Conservation (phyloP, 257 asterid genomes). For the Ilex aquifolium region DNA sequence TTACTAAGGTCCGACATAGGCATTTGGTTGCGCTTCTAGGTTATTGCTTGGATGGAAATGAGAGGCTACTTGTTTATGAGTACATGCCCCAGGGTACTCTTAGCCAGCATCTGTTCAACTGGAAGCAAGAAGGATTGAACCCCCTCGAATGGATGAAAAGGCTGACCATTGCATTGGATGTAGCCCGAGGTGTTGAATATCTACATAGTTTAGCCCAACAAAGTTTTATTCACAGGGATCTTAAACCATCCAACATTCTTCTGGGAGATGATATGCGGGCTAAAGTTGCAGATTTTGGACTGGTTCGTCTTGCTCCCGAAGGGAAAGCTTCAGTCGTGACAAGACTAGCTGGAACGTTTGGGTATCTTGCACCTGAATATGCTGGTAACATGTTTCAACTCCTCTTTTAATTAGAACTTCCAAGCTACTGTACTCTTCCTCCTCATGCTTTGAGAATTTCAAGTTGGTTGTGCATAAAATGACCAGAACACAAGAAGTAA, state of each 20-base stretch:
- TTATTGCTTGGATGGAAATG: constrained; percentile 69
- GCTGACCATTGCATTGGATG: constrained; percentile 69
- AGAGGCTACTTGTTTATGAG: constrained; percentile 74
- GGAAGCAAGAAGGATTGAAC: constrained; percentile 65
- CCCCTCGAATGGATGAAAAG: constrained; percentile 89
- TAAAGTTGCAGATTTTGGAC: constrained; percentile 89
- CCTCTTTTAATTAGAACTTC: neutral
- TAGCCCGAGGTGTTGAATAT: constrained; percentile 84
- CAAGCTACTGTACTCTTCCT: too few relatives aligned
- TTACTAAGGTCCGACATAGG: constrained; percentile 83
- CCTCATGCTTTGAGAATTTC: neutral
- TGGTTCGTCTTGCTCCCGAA: constrained; percentile 83
- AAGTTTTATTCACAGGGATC: constrained; percentile 84
- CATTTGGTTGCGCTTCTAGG: constrained; percentile 83
- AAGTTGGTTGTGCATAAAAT: too few relatives aligned
- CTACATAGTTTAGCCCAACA: constrained; percentile 86
- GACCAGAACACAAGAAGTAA: too few relatives aligned
- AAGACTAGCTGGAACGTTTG: constrained; percentile 80
- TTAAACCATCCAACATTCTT: constrained; percentile 82
- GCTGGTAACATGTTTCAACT: constrained; percentile 29
- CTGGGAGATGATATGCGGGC: constrained; percentile 91
- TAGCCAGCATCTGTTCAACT: constrained; percentile 58
- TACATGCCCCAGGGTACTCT: constrained; percentile 93
- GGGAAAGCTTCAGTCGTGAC: constrained; percentile 79
- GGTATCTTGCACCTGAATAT: constrained; percentile 87